These are phyloP conservation scores for Candida dubliniensis DNA, from an alignment of 1,139 yeast species.

Conservation along the genomic window DNA sequence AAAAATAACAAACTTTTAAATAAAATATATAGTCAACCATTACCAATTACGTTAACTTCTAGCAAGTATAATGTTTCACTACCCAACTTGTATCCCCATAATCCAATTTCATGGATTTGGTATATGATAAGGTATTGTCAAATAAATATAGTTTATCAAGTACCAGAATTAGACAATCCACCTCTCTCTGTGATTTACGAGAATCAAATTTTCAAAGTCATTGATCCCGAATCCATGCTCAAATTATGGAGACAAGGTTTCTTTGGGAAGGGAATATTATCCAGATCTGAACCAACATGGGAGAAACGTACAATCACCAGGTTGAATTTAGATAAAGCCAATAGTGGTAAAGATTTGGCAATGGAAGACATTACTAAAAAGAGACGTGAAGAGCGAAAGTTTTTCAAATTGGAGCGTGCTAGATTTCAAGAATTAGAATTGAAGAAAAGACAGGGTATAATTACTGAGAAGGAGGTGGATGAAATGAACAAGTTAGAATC, in stretches of 20 bases:
- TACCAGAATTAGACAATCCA: slow-evolving; percentile 26
- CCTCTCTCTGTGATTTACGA: slow-evolving; percentile 27
- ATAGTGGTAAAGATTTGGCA: slow-evolving; percentile 40
- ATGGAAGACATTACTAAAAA: slow-evolving; percentile 76
- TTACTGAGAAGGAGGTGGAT: slow-evolving; percentile 25
- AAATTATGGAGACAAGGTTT: slow-evolving; percentile 83
- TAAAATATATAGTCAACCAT: slow-evolving; percentile 39
- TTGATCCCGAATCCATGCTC: slow-evolving; percentile 48
- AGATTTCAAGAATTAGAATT: slow-evolving; percentile 38
- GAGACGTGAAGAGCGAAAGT: slow-evolving; percentile 70
- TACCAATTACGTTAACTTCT: slow-evolving; percentile 49
- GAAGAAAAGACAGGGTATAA: slow-evolving; percentile 24
- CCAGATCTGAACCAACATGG: slow-evolving; percentile 96
- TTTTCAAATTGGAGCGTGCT: slow-evolving; percentile 61
- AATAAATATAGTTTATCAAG: slow-evolving; percentile 22
- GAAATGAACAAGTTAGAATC: slow-evolving; percentile 30
- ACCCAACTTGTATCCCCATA: slow-evolving; percentile 53
- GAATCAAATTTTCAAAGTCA: slow-evolving; percentile 46
- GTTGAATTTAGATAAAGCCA: slow-evolving; percentile 31
- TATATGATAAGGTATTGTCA: slow-evolving; percentile 37
- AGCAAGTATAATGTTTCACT: slow-evolving; percentile 32
- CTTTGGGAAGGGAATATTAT: slow-evolving; percentile 88
- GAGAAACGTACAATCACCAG: slow-evolving; percentile 55
- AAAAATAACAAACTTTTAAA: slow-evolving; percentile 26
- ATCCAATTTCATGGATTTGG: slow-evolving; percentile 60